Percentiles rank a stretch among this genome's conserved stretches.
Conservation (phyloP, 441 rosid species). For the Jatropha multifida region DNA sequence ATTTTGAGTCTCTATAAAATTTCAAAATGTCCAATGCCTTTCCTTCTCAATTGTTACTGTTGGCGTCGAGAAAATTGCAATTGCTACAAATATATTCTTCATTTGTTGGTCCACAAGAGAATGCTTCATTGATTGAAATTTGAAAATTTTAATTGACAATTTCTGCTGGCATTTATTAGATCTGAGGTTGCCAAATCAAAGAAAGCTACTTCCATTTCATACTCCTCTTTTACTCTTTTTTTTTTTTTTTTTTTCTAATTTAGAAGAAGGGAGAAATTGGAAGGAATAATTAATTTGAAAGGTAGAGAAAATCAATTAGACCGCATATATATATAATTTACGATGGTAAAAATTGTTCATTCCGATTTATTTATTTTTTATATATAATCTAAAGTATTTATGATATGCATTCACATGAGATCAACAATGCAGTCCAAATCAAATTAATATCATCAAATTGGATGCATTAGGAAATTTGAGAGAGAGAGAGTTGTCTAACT, state of each 20-base stretch:
- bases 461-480: not conserved
- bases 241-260: too few species aligned
- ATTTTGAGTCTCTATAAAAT: not conserved
- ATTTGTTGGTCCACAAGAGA: conserved; percentile 4
- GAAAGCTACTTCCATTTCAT: not conserved
- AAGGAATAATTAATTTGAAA: too few species aligned
- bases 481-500: not conserved
- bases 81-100: not conserved
- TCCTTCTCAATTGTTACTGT: not conserved
- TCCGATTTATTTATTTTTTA: too few species aligned
- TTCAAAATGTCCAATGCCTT: not conserved
- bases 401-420: not conserved
- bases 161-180: not conserved
- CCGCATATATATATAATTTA: too few species aligned
- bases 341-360: too few species aligned
- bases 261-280: too few species aligned
- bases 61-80: not conserved
- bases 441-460: not conserved
- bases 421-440: not conserved
- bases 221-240: too few species aligned
- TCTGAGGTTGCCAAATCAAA: not conserved
- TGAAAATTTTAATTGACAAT: not conserved
- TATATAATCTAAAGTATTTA: too few species aligned
- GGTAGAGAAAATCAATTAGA: too few species aligned
- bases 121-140: conserved; percentile 1